These are phyloP conservation scores for Triticum dicoccoides DNA, from an alignment of 176 grass and related monocot species.

Conservation along the genomic window DNA sequence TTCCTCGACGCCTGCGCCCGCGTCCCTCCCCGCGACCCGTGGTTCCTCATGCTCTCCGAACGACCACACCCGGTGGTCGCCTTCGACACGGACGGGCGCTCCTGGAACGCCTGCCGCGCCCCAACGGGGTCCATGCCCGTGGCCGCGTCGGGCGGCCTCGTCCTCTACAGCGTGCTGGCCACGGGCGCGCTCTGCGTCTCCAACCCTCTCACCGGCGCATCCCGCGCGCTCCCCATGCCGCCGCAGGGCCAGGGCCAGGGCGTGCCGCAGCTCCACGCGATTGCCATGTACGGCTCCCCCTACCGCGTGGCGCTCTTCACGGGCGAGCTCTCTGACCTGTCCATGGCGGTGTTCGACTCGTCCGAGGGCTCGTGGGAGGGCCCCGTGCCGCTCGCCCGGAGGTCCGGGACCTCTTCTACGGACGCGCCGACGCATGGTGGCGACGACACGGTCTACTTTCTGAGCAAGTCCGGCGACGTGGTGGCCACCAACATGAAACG, in stretches of 20 bases:
- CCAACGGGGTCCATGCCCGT: constrained; percentile 50
- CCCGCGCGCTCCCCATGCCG: constrained; percentile 53
- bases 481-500: constrained; percentile 87
- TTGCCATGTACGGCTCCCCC: constrained; percentile 55
- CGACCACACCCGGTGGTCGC: neutral
- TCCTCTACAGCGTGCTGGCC: constrained; percentile 53
- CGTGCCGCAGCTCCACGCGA: constrained; percentile 43
- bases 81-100: constrained; percentile 31
- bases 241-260: neutral
- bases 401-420: neutral
- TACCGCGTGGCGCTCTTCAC: constrained; percentile 62
- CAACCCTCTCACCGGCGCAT: constrained; percentile 71
- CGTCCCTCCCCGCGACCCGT: constrained; percentile 33
- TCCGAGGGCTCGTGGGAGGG: constrained; percentile 38
- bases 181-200: constrained; percentile 48
- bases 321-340: constrained; percentile 55
- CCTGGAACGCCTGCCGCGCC: constrained; percentile 27
- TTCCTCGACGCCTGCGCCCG: constrained; percentile 64
- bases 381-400: constrained; percentile 38
- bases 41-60: constrained; percentile 26
- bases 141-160: constrained; percentile 69
- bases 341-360: constrained; percentile 61
- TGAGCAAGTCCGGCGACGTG: constrained; percentile 87
- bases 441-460: constrained; percentile 65
- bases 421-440: neutral